A percentile compares a stretch with the other conserved stretches of the same genome.
Conservation (phyloP, 1,284 basidiomycete genomes). For the Rhodotorula glutinis region DNA sequence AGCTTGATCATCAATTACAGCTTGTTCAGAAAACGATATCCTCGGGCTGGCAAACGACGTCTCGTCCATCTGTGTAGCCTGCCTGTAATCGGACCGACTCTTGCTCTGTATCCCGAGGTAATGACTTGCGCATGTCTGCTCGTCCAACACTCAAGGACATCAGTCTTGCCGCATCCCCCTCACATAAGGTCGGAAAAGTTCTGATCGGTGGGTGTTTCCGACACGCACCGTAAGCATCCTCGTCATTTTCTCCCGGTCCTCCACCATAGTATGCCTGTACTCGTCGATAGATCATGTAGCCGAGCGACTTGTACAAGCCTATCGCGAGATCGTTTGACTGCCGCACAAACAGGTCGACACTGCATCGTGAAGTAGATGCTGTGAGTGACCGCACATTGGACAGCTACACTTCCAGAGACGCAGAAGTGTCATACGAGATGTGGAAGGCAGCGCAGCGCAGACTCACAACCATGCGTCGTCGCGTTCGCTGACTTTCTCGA, state of each 20-base stretch:
- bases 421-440: not conserved
- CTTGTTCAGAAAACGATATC: conserved; percentile 52
- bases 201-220: not conserved
- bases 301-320: conserved; percentile 78
- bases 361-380: conserved; percentile 52
- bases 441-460: conserved; percentile 2
- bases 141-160: no score
- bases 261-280: conserved; percentile 83
- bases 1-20: no score
- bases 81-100: conserved; percentile 58
- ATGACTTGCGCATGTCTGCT: conserved; percentile 81
- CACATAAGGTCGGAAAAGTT: not conserved
- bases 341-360: conserved; percentile 87
- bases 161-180: not conserved
- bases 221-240: conserved; percentile 81
- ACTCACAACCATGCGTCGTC: conserved; percentile 37
- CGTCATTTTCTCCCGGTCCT: conserved; percentile 71
- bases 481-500: conserved; percentile 75
- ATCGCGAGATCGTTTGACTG: conserved; percentile 73
- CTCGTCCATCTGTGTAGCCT: conserved; percentile 62
- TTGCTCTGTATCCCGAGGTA: conserved; percentile 59
- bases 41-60: conserved; percentile 67
- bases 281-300: conserved; percentile 78
- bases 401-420: no score
- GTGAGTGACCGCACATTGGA: no score